These are phyloP conservation scores for Suillus subaureus DNA, from an alignment of 768 basidiomycete genomes.

Conservation along the genomic window DNA sequence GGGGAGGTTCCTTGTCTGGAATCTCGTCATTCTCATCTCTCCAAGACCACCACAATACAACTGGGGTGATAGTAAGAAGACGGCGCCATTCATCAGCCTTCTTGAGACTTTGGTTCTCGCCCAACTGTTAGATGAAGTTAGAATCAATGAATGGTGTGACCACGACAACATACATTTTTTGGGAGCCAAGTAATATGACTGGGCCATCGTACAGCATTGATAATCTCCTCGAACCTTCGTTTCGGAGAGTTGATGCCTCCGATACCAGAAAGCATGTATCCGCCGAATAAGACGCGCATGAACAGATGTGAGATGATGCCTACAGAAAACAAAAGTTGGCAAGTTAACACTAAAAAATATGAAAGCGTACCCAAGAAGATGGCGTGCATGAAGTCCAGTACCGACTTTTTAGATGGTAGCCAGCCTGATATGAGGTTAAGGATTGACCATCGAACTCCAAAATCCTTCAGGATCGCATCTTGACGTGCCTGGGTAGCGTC, in stretches of 20 bases:
- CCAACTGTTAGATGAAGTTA: no score
- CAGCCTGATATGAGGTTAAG: neutral
- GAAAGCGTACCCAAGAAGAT: neutral
- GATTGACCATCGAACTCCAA: neutral
- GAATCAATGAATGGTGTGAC: no score
- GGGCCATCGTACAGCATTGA: neutral
- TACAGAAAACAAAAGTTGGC: neutral
- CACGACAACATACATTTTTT: neutral
- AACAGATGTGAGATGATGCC: neutral
- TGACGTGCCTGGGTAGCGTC: neutral
- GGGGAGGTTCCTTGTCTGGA: no score
- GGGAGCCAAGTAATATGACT: neutral
- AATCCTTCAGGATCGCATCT: neutral
- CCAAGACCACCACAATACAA: no score
- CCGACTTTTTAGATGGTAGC: neutral
- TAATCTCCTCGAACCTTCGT: neutral
- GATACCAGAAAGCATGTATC: neutral
- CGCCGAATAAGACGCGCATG: neutral
- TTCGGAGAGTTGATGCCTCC: neutral
- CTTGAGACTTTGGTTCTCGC: no score
- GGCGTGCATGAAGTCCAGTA: neutral
- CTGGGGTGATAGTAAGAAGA: no score
- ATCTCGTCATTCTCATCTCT: no score
- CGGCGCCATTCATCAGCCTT: no score
- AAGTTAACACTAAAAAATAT: neutral